phyloP scores from a whole-genome alignment of 768 basidiomycete genomes.

The Lentinula guzmanii region DNA sequence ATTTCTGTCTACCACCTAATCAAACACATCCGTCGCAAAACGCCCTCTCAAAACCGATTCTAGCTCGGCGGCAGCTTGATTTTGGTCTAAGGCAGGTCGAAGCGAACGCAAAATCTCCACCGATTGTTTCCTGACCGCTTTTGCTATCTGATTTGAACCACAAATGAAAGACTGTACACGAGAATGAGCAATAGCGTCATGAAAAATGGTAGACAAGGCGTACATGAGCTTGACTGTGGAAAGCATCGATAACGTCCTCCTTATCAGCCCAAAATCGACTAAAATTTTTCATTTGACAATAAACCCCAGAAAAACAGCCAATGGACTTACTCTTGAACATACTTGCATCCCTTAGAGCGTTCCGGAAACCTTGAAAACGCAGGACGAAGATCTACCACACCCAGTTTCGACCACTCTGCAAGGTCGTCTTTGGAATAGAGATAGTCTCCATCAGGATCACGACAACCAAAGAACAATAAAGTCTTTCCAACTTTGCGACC shows the following conservation, averaged over 20 bases:
- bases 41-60: conserved; percentile 28
- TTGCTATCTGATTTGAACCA: conserved; percentile 31
- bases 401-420: conserved; percentile 32
- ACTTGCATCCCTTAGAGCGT: conserved; percentile 25
- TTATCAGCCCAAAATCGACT: conserved; percentile 39
- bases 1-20: conserved; percentile 15
- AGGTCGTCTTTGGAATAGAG: conserved; percentile 37
- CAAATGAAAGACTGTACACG: conserved; percentile 34
- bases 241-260: conserved; percentile 25
- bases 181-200: not conserved
- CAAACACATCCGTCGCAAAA: conserved; percentile 42
- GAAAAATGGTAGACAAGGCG: conserved; percentile 1
- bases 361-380: conserved; percentile 31
- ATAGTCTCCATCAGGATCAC: conserved; percentile 33
- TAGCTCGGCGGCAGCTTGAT: conserved; percentile 24
- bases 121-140: conserved; percentile 30
- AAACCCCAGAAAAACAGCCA: not conserved
- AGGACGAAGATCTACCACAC: conserved; percentile 37
- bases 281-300: not conserved
- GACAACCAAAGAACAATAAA: conserved; percentile 43
- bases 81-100: conserved; percentile 12
- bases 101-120: conserved; percentile 28
- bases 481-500: conserved; percentile 34
- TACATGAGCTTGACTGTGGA: conserved; percentile 28
- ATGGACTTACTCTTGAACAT: conserved; percentile 31